phyloP scores from a whole-genome alignment of 495 filamentous ascomycete genomes.

The Aspergillus saccharolyticus region DNA sequence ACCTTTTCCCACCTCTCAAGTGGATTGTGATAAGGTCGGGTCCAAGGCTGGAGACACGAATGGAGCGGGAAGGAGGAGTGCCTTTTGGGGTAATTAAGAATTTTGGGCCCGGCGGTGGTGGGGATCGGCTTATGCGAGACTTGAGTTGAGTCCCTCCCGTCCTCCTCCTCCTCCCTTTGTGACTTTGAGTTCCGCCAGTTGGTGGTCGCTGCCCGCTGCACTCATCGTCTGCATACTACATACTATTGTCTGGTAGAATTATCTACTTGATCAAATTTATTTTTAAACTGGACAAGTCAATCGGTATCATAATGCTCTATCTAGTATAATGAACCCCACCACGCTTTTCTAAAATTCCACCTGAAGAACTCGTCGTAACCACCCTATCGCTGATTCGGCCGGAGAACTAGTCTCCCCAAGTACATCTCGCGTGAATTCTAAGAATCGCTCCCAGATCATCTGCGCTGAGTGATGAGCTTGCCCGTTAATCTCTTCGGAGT shows the following conservation, averaged over 20 bases:
- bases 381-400: slow-evolving; percentile 25
- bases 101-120: slow-evolving; percentile 21
- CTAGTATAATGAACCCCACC: neutral
- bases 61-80: slow-evolving; percentile 12
- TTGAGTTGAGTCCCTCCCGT: neutral
- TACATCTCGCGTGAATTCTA: slow-evolving; percentile 22
- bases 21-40: slow-evolving; percentile 8
- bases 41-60: slow-evolving; percentile 13
- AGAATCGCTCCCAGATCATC: slow-evolving; percentile 23
- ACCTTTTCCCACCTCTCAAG: slow-evolving; percentile 13
- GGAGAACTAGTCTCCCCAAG: slow-evolving; percentile 20
- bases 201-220: too few species aligned
- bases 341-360: slow-evolving; percentile 18
- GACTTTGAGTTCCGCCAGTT: neutral
- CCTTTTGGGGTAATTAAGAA: slow-evolving; percentile 19
- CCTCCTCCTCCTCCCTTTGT: neutral
- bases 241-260: too few species aligned
- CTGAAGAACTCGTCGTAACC: slow-evolving; percentile 29
- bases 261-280: too few species aligned
- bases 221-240: too few species aligned
- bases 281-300: too few species aligned
- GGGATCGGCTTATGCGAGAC: slow-evolving; percentile 13
- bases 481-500: slow-evolving; percentile 13
- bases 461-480: slow-evolving; percentile 14
- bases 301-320: neutral